Base-by-base conservation (phyloP, 148 eudicot genomes). In the Chenopodium formosanum region DNA sequence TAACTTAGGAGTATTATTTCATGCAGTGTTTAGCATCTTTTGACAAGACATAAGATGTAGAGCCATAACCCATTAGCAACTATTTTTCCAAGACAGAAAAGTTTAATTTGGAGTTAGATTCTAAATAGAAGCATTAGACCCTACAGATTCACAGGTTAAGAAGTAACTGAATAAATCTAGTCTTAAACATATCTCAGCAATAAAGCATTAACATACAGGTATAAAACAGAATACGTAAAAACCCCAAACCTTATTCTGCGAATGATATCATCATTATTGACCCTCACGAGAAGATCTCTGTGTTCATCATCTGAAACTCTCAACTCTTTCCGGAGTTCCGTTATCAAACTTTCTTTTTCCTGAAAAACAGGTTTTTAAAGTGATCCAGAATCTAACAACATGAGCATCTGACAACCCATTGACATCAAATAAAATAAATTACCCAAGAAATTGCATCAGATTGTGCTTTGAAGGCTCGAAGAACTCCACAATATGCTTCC, bases 301-400 rank as follows among this genome's bases (percentile, higher is more conserved):
- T 95, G 99, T 84, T 95, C 99, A 74, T 95, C 97, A 86, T 95
- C 97, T 70, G 99, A 93, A 74, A 95, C 97, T 82, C 99, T 90
- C 86, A 95, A 83, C 87, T 95, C 99, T 90, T 92, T 95, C 79
- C 99, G 87, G 53, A 95, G 94, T 85, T 93, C 97, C 63, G 99
- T 94, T 63, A 95, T 95, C 76, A 95, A 79, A 66, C 94, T 89
- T 86, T 93, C 99, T 85, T 93, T 95, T 56, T 93, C 99, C 99
- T 95, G 91, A 80, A 70, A 58, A 70, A 50, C 83, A 72, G 48
- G 75, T 9, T 66, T 37, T 52, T 44, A 25, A 40, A 69, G 74
- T 77, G 78, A 86, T 74, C 60, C 74, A 83, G 22, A 87, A 79
- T 66, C 75, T 46, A 77, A 79, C 68, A 73, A 86, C 27, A 56